Evolutionary conservation across 2,329 filamentous ascomycete species (phyloP).

Genomic region (Keithomyces neogunnii): DNA sequence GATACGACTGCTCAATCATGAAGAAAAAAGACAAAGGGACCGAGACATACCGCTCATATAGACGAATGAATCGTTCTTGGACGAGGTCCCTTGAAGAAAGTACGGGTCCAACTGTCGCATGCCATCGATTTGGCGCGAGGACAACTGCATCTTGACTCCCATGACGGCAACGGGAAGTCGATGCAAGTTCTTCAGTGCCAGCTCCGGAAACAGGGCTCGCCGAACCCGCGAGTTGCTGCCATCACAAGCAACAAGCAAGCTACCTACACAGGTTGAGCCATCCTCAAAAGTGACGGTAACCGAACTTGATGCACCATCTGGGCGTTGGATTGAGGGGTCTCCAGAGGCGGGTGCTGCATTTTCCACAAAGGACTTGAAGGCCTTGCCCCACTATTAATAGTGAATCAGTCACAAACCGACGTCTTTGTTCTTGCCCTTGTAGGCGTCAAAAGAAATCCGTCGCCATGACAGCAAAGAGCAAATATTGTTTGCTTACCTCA

Average conservation of each 20-base stretch:
- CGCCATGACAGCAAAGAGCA: neutral
- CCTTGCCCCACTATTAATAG: conserved; percentile 29
- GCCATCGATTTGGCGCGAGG: conserved; percentile 29
- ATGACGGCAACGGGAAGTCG: conserved; percentile 40
- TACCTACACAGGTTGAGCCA: conserved; percentile 29
- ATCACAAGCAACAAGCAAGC: conserved; percentile 42
- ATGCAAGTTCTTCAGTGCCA: conserved; percentile 15
- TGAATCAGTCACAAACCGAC: neutral
- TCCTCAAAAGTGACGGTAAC: conserved; percentile 39
- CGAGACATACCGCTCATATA: conserved; percentile 39
- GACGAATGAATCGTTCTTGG: conserved; percentile 39
- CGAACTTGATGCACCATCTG: neutral
- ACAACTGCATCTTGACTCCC: conserved; percentile 34
- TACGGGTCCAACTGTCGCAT: conserved; percentile 41
- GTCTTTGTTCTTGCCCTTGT: neutral
- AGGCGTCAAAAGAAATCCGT: too few species aligned
- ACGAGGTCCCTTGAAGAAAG: conserved; percentile 46
- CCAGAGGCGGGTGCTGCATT: conserved; percentile 12
- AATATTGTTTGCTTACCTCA: conserved; percentile 23
- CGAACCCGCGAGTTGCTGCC: conserved; percentile 37
- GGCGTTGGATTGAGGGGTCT: conserved; percentile 18
- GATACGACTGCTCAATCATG: too few species aligned
- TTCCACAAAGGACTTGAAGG: conserved; percentile 10
- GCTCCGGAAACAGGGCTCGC: conserved; percentile 24
- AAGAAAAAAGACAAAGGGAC: too few species aligned